Percentiles rank a stretch among this genome's conserved stretches.
Evolutionary conservation across 345 rosid genomes (phyloP).

Genomic region (Erodium maritimum): DNA sequence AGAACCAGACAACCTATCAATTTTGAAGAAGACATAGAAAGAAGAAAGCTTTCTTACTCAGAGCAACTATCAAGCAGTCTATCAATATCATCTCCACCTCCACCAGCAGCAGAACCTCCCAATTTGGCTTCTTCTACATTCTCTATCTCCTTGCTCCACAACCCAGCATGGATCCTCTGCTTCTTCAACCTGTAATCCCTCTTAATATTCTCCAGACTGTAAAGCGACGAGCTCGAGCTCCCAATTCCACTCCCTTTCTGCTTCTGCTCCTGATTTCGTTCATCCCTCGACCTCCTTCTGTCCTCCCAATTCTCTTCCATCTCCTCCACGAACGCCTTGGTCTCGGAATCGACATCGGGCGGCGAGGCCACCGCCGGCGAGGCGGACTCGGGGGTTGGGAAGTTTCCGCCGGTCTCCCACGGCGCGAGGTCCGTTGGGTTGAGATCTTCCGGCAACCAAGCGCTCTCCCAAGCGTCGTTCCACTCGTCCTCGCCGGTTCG

Average conservation of each 20-base stretch:
- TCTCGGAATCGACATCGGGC: constrained; percentile 24
- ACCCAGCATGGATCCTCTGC: constrained; percentile 77
- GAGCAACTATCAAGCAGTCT: constrained; percentile 43
- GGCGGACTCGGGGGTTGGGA: too few species aligned
- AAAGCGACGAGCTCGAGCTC: constrained; percentile 26
- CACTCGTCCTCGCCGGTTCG: too few species aligned
- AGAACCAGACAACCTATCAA: too few species aligned
- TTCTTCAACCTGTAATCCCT: constrained; percentile 86
- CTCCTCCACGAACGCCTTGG: too few species aligned
- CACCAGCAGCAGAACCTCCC: constrained; percentile 31
- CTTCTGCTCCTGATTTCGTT: constrained; percentile 15
- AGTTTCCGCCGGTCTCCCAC: too few species aligned
- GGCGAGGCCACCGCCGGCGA: constrained; percentile 2
- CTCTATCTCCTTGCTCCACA: constrained; percentile 89
- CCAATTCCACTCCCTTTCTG: background rate
- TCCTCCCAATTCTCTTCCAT: constrained; percentile 49
- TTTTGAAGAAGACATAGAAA: background rate
- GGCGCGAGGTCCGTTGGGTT: too few species aligned
- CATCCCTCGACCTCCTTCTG: constrained; percentile 32
- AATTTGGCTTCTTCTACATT: constrained; percentile 67
- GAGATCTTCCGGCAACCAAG: too few species aligned
- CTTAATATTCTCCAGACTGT: constrained; percentile 75
- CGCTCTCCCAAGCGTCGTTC: too few species aligned
- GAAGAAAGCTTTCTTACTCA: constrained; percentile 23
- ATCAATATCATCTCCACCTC: constrained; percentile 61